Evolutionary conservation across 2,329 filamentous ascomycete species (phyloP).

Genomic region (Pseudogymnoascus sp.): DNA sequence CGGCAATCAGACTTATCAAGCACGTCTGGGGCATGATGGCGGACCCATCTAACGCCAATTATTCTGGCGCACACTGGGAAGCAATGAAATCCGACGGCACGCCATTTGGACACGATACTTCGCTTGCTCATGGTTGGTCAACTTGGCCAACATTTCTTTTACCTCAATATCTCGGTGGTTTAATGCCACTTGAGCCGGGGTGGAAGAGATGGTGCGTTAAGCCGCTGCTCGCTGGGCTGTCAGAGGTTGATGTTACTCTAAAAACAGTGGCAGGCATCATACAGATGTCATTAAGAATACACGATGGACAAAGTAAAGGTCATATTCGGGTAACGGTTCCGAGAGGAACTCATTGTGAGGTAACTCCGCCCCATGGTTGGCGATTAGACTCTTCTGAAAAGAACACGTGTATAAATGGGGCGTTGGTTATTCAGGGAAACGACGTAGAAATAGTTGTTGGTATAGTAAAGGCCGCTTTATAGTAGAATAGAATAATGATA

Average conservation of each 20-base stretch:
- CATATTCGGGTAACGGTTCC: constrained; percentile 13
- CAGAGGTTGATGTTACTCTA: constrained; percentile 14
- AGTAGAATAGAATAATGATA: neutral
- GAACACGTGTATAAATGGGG: neutral
- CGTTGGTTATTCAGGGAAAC: neutral
- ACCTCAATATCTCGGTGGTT: constrained; percentile 17
- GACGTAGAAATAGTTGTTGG: neutral
- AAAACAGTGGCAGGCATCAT: constrained; percentile 12
- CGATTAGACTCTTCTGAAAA: neutral
- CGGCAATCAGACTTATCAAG: constrained; percentile 15
- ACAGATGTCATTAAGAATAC: constrained; percentile 12
- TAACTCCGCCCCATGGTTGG: neutral
- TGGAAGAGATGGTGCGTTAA: constrained; percentile 16
- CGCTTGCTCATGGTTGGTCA: constrained; percentile 19
- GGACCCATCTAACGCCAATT: constrained; percentile 14
- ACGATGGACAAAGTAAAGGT: constrained; percentile 12
- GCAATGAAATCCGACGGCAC: constrained; percentile 17
- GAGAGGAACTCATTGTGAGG: constrained; percentile 5
- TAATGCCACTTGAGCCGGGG: constrained; percentile 15
- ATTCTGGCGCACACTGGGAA: constrained; percentile 21
- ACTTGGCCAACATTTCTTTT: constrained; percentile 19
- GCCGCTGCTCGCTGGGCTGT: constrained; percentile 17
- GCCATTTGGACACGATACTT: constrained; percentile 16
- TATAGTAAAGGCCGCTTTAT: neutral
- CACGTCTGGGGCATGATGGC: constrained; percentile 19